Evolutionary conservation across 179 eudicot species (phyloP), one percentile per base, ranked within the genome.

Genomic region (Drosera spatulata): DNA sequence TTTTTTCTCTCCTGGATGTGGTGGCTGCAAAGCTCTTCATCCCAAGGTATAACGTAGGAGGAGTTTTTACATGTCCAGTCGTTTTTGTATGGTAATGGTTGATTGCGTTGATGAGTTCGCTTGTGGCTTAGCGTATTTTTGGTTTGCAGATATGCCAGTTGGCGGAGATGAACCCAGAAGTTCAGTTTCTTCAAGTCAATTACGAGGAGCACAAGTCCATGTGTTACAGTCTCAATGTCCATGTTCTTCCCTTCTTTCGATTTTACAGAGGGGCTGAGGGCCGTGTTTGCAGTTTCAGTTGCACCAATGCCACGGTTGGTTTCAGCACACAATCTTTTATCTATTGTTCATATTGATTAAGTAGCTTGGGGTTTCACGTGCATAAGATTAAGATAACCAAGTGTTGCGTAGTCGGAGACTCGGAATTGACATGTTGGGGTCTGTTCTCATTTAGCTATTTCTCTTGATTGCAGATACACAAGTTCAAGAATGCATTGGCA

Each of bases 251-350:
- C 22, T 88, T 88, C 76, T 88, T 88, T 58, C 84, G 93, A 40
- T 88, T 88, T 68, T 88, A 88, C 64, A 79, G 93, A 77, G 96
- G 93, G 6, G 82, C 87, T 61, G 80, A 79, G 44, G 96, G 96
- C 44, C 82, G 84, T n/a, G 68, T 88, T 51, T 83, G 85, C 77
- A 88, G 93, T 82, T 88, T 88, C 74, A 91, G 98, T 75, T 91
- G 98, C 61, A 91, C 96, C 43, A 88, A 82, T 71, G 95, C 96
- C 64, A 91, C 98, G 62, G 98, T 91, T 65, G 65, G 90, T 67
- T 64, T 54, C 43, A 45, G 6, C 3, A 14, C 61, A 6, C 49
- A 58, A 56, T 39, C 4, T 41, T 39, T 2, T 7, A 39, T 15
- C 60, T 56, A 12, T 4, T 46, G 3, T 3, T 56, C 46, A 56